Evolutionary conservation across 163 green algal species (phyloP), one percentile per base, ranked within the genome.

Genomic region (Prototheca cutis): DNA sequence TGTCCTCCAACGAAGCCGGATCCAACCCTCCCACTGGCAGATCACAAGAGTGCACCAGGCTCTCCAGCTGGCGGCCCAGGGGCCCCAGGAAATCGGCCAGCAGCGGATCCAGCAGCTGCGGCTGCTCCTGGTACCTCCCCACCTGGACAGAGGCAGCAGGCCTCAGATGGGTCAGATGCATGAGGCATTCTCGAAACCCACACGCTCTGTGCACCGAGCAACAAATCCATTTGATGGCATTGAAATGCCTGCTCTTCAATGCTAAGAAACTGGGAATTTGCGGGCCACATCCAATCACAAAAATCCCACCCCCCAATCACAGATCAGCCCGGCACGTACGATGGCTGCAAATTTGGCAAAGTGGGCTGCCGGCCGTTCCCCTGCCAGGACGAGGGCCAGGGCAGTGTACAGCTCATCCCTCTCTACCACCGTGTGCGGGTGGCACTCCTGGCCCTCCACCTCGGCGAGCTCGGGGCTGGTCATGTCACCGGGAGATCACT

Each of bases 111-210:
- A 98, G 77, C 47, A 98, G 77, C 77, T 96, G 82, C 5, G 87
- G 72, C 58, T 97, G 85, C 77, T 98, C 91, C 59, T 94, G 87
- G 67, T 98, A 97, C 66, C 90, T 82, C 27, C 70, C 71, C 10
- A 93, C 48, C 84, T 92, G 79, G n/a, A n/a, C n/a, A n/a, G n/a
- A n/a, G n/a, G n/a, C n/a, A n/a, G n/a, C n/a, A n/a, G n/a, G n/a
- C n/a, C n/a, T n/a, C n/a, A n/a, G n/a, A n/a, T n/a, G n/a, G n/a
- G n/a, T n/a, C n/a, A n/a, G n/a, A n/a, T n/a, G n/a, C n/a, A n/a
- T n/a, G n/a, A n/a, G n/a, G n/a, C n/a, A n/a, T n/a, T n/a, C n/a
- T n/a, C n/a, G n/a, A n/a, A 13, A 45, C 13, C 10, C 36, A 45
- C 36, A 45, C 13, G 36, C 10, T 21, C 36, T 21, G 36, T 45